Base-by-base conservation (phyloP, 352 stramenopile genomes). In the Pythium vanterpoolii region DNA sequence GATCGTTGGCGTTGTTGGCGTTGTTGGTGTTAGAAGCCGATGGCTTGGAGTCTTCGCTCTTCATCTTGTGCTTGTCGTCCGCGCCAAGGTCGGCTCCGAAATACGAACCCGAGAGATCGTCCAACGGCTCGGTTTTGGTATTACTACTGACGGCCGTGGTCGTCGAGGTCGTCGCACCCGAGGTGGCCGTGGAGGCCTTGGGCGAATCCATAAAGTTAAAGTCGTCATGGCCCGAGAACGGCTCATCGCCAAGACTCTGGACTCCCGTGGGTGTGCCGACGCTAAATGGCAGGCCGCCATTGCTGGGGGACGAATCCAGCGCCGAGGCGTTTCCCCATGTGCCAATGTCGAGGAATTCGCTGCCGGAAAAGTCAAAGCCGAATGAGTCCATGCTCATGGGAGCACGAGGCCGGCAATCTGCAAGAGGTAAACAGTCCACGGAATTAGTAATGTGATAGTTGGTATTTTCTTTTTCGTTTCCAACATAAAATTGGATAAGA, bases 211-310 rank as follows among this genome's bases (percentile, higher is more conserved):
- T 79, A 53, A 93, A 93, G 67, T 72, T 85, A 31, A 93, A 91
- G 55, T 91, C 84, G 40, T 89, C 77, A 47, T 79, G 77, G 33
- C 69, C 67, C 6, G 72, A 56, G 49, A 93, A 93, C 5, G 78
- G 73, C 51, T 93, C 82, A 42, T 93, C 84, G 18, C 82, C 83
- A 14, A 95, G 75, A 55, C 83, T 93, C 60, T 88, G 82, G 7
- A 95, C 78, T 44, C 86, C 86, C 27, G 86, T 93, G 28, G 86
- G 86, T 1, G 86, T 95, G 5, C 86, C 86, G 39, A 95, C 81
- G 64, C 83, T 93, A 62, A 95, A 93, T 6, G 86, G 86, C 26
- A 95, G 61, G 5, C 73, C 69, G 24, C 73, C 65, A 38, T 84
- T 70, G 42, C 51, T 90, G 8, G 84, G 84, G 8, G 84, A 93